Conservation (phyloP, 2,329 filamentous ascomycete genomes). For the Aspergillus hiratsukae region DNA sequence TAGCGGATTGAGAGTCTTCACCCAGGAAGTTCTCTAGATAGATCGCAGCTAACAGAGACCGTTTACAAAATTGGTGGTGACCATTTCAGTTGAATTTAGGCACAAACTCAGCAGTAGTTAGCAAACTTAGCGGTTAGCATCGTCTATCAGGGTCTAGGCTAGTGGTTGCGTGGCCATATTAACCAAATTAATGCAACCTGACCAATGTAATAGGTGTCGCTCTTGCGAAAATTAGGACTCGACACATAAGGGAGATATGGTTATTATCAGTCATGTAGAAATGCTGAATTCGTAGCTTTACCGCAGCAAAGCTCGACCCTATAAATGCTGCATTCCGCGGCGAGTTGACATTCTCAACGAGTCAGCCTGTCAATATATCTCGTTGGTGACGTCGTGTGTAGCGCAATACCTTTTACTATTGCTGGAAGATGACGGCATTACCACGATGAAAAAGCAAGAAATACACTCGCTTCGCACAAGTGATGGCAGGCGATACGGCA, state of each 20-base stretch:
- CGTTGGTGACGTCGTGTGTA: not conserved
- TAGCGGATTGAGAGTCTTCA: not conserved
- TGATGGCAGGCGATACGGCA: not conserved
- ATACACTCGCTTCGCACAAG: not conserved
- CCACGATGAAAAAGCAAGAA: not conserved
- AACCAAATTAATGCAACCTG: too few species aligned
- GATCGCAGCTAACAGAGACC: not conserved
- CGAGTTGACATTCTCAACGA: not conserved
- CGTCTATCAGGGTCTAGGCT: too few species aligned
- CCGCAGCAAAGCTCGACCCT: not conserved
- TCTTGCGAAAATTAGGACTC: not conserved
- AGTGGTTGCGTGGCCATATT: not conserved
- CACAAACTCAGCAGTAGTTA: not conserved
- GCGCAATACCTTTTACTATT: not conserved
- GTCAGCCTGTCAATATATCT: not conserved
- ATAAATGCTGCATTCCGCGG: not conserved
- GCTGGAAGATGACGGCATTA: not conserved
- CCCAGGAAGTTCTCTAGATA: not conserved
- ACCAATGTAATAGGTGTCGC: not conserved
- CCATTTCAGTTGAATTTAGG: not conserved
- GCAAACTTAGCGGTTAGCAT: too few species aligned
- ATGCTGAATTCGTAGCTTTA: not conserved
- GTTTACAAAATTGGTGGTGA: not conserved
- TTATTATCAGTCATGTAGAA: not conserved
- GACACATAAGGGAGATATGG: not conserved